These are phyloP conservation scores for Globisporangium heterothallicum DNA, from an alignment of 352 stramenopile genomes.

Conservation along the genomic window DNA sequence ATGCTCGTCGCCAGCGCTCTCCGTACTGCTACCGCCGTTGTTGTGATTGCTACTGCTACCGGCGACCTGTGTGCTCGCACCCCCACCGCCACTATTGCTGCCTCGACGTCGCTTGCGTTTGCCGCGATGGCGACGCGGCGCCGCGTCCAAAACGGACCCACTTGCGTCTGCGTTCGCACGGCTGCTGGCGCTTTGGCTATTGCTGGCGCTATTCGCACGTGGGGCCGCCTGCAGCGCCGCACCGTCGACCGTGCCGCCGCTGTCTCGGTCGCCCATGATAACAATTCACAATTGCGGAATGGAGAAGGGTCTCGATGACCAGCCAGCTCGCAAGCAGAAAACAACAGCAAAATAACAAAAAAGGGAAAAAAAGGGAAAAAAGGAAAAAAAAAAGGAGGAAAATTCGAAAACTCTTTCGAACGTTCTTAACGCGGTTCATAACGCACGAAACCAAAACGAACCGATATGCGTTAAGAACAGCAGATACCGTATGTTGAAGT, in stretches of 20 bases:
- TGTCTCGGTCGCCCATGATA: not conserved
- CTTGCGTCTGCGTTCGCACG: not conserved
- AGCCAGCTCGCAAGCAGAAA: not conserved
- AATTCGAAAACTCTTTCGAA: too few relatives aligned
- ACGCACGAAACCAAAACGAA: too few relatives aligned
- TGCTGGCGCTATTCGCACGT: not conserved
- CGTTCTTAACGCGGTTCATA: too few relatives aligned
- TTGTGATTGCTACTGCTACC: too few relatives aligned
- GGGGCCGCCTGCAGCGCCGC: not conserved
- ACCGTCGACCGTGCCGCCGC: not conserved
- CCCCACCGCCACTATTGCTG: constrained; percentile 1
- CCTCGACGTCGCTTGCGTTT: constrained; percentile 33
- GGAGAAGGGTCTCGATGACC: not conserved
- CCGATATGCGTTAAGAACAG: too few relatives aligned
- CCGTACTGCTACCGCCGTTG: constrained; percentile 3
- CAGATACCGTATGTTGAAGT: too few relatives aligned
- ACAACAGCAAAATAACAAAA: constrained; percentile 9
- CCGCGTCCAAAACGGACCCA: constrained; percentile 14
- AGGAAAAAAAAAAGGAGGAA: too few relatives aligned
- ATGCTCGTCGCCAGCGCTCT: not conserved
- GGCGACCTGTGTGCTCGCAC: not conserved
- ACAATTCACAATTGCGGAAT: not conserved
- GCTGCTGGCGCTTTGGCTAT: not conserved
- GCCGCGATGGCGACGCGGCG: constrained; percentile 13
- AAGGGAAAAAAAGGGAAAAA: too few relatives aligned